Evolutionary conservation across 2,329 filamentous ascomycete genomes (phyloP).

Genomic region (Teratosphaeria viscida): DNA sequence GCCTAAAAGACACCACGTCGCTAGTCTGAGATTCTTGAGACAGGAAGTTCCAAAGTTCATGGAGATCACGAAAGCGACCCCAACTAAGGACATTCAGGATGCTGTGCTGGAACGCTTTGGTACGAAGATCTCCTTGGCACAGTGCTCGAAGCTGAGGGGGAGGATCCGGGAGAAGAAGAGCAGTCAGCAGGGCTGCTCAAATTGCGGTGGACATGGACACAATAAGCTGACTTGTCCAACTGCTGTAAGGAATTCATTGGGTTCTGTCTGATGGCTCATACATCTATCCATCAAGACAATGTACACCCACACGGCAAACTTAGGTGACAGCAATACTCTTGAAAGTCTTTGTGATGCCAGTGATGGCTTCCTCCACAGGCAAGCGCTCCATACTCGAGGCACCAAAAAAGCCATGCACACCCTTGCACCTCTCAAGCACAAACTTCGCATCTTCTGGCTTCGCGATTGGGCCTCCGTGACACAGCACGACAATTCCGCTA

Average conservation of each 20-base stretch:
- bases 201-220: slow-evolving; percentile 2
- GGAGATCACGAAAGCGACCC: background rate
- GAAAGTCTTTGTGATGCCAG: slow-evolving; percentile 45
- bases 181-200: background rate
- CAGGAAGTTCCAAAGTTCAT: slow-evolving; percentile 4
- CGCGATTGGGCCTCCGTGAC: slow-evolving; percentile 60
- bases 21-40: background rate
- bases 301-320: background rate
- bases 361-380: slow-evolving; percentile 58
- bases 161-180: background rate
- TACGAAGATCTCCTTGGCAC: background rate
- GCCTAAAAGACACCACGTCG: slow-evolving; percentile 2
- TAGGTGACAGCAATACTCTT: slow-evolving; percentile 28
- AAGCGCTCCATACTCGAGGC: slow-evolving; percentile 61
- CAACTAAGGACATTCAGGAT: slow-evolving; percentile 3
- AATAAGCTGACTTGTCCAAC: slow-evolving; percentile 2
- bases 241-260: background rate
- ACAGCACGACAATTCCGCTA: slow-evolving; percentile 53
- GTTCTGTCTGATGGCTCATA: background rate
- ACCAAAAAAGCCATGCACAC: slow-evolving; percentile 62
- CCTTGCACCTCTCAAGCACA: slow-evolving; percentile 49
- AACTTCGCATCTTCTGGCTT: slow-evolving; percentile 53
- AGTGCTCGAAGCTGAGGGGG: slow-evolving; percentile 3
- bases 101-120: slow-evolving; percentile 1
- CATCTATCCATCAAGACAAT: background rate